phyloP scores from a whole-genome alignment of 768 basidiomycete species.

The Amanita jacksonii region DNA sequence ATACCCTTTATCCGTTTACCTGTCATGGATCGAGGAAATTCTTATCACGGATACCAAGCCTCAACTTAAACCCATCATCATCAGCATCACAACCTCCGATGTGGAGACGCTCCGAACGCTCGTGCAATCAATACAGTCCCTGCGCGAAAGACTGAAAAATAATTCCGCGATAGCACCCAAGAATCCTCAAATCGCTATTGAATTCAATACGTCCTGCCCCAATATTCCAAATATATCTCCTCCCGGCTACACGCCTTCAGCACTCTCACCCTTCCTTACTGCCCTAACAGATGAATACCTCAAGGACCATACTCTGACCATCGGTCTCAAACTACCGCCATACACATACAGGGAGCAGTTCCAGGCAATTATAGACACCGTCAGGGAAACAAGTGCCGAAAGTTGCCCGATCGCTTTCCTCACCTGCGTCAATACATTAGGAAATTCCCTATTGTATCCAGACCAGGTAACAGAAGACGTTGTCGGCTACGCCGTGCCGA shows the following conservation, averaged over 20 bases:
- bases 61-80: conserved; percentile 49
- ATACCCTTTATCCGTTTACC: conserved; percentile 54
- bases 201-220: conserved; percentile 81
- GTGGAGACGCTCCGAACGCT: conserved; percentile 41
- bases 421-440: conserved; percentile 76
- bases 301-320: conserved; percentile 43
- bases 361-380: conserved; percentile 34
- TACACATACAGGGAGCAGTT: conserved; percentile 60
- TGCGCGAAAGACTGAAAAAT: conserved; percentile 36
- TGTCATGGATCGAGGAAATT: conserved; percentile 53
- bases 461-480: conserved; percentile 31
- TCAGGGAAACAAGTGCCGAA: conserved; percentile 21
- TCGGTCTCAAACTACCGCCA: conserved; percentile 77
- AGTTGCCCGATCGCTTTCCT: conserved; percentile 55
- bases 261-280: conserved; percentile 43
- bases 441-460: conserved; percentile 53
- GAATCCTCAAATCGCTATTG: conserved; percentile 48
- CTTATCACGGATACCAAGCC: conserved; percentile 19
- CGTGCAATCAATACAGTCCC: conserved; percentile 48
- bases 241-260: conserved; percentile 49
- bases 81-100: conserved; percentile 66
- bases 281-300: conserved; percentile 41
- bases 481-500: conserved; percentile 48
- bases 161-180: conserved; percentile 2
- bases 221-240: conserved; percentile 61